phyloP scores from a whole-genome alignment of 208 protist species.

The Naegleria gruberi region DNA sequence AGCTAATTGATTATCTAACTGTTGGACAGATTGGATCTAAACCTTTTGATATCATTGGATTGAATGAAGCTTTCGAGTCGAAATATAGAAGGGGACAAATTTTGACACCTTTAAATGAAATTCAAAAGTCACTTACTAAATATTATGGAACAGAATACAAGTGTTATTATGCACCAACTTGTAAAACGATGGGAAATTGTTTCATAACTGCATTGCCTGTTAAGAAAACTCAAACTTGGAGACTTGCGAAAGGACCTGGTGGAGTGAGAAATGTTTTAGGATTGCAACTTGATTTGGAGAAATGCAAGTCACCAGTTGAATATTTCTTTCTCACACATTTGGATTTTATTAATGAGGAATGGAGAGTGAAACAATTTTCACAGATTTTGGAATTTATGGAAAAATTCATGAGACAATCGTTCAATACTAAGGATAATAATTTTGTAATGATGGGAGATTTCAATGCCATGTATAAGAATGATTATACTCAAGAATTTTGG shows the following conservation, averaged over 20 bases:
- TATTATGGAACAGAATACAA: background rate
- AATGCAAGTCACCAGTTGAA: background rate
- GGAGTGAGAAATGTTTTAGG: background rate
- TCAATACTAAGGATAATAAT: background rate
- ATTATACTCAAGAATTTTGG: background rate
- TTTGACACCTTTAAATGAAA: background rate
- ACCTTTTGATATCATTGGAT: background rate
- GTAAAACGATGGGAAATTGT: background rate
- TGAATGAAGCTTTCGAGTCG: background rate
- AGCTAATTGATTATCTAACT: background rate
- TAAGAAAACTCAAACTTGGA: background rate
- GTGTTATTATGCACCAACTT: background rate
- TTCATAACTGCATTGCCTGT: background rate
- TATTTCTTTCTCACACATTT: background rate
- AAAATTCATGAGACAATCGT: background rate
- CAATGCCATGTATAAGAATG: background rate
- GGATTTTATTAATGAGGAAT: background rate
- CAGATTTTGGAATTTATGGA: background rate
- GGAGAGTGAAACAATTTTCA: background rate
- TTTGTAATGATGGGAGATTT: background rate
- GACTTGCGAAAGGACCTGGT: background rate
- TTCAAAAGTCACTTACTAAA: background rate
- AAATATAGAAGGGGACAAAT: background rate
- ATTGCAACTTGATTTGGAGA: background rate
- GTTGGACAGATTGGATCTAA: too few relatives aligned